Percentiles rank a stretch among this genome's conserved stretches.
Evolutionary conservation across 2,329 filamentous ascomycete genomes (phyloP).

Genomic region (Aschersonia sp.): DNA sequence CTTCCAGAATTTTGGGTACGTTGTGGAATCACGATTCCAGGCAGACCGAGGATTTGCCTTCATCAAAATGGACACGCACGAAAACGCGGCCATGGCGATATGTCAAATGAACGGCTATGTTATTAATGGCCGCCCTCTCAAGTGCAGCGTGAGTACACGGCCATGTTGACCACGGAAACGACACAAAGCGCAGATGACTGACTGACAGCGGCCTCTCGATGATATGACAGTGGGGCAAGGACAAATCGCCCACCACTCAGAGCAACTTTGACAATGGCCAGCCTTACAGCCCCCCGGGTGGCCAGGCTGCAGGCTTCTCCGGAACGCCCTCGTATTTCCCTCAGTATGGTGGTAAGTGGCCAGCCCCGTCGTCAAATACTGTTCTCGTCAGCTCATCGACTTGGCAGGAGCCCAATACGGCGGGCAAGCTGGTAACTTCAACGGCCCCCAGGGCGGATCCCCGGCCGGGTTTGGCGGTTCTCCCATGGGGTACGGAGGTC

Average conservation of each 20-base stretch:
- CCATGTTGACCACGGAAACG: too few relatives aligned
- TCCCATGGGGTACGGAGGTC: constrained; percentile 57
- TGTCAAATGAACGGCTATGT: constrained; percentile 97
- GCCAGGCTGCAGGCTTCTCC: constrained; percentile 57
- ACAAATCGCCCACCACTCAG: constrained; percentile 68
- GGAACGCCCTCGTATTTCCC: constrained; percentile 82
- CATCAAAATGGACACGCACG: constrained; percentile 97
- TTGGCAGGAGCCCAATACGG: constrained; percentile 33
- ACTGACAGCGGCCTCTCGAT: constrained; percentile 4
- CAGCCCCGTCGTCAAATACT: neutral
- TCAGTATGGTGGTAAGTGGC: constrained; percentile 70
- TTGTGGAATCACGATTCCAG: constrained; percentile 95
- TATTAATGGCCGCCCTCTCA: constrained; percentile 89
- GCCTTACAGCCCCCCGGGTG: constrained; percentile 58
- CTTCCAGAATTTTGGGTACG: constrained; percentile 97
- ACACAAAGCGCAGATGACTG: neutral
- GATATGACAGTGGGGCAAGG: constrained; percentile 78
- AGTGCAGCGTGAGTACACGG: constrained; percentile 77
- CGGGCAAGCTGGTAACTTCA: constrained; percentile 55
- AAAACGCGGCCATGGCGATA: constrained; percentile 96
- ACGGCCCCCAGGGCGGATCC: constrained; percentile 45
- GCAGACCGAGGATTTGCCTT: constrained; percentile 96
- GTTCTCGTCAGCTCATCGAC: constrained; percentile 3
- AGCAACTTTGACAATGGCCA: constrained; percentile 61
- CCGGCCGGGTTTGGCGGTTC: constrained; percentile 50